A percentile compares a stretch with the other conserved stretches of the same genome.
phyloP scores from a whole-genome alignment of 2,329 filamentous ascomycete species.

The Emmonsia crescens region DNA sequence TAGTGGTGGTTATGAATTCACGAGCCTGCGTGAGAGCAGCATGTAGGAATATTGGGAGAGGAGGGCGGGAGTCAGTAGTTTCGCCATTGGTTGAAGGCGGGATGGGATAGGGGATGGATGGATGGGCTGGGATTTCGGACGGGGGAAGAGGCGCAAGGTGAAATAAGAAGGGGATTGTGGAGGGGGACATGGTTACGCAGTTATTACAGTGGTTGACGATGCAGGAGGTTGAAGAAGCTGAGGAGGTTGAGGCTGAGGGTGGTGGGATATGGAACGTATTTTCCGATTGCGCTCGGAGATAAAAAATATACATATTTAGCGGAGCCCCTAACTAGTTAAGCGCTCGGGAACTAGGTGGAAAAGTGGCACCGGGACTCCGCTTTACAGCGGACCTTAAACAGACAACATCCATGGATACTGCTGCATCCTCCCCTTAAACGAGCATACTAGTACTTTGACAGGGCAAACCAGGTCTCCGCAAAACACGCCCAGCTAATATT shows the following conservation, averaged over 20 bases:
- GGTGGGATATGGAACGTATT: not conserved
- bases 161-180: not conserved
- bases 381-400: not conserved
- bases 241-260: not conserved
- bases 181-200: not conserved
- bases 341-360: not conserved
- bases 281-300: too few relatives aligned
- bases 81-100: not conserved
- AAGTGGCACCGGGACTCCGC: not conserved
- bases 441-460: not conserved
- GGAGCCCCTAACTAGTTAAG: too few relatives aligned
- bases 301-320: too few relatives aligned
- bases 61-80: constrained; percentile 10
- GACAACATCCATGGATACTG: not conserved
- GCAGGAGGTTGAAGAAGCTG: too few relatives aligned
- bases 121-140: constrained; percentile 21
- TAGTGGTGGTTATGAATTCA: constrained; percentile 17
- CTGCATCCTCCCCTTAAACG: not conserved
- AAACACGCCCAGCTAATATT: not conserved
- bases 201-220: too few relatives aligned
- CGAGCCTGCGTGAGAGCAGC: constrained; percentile 21
- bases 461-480: too few relatives aligned
- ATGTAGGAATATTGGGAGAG: constrained; percentile 16
- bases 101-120: constrained; percentile 14
- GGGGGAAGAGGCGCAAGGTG: constrained; percentile 18